Evolutionary conservation across 1,139 yeast genomes (phyloP), one percentile per base, ranked within the genome.

Genomic region (Candida sanyaensis): DNA sequence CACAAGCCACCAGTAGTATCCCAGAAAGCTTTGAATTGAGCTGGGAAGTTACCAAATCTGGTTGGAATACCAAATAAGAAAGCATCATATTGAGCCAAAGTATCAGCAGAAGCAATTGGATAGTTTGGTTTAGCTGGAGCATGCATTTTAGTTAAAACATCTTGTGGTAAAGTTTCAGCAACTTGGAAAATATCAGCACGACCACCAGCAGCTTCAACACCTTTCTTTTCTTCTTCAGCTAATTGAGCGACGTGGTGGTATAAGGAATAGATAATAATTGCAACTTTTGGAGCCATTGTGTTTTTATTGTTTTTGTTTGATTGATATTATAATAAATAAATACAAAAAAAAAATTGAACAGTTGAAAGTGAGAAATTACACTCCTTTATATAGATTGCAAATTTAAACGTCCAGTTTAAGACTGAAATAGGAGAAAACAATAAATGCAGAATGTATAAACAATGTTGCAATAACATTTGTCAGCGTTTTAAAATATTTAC

Each of bases 61-160:
- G 96, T 88, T 64, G 96, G 93, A 55, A 88, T 69, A 65, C 96
- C 96, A 54, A 88, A 86, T 56, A 88, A 57, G 73, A 86, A 83
- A 45, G 86, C 91, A 63, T 88, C 95, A 71, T 84, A 88, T 56
- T 77, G 68, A 31, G 69, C 66, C 58, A 88, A 75, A 34, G 82
- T 79, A n/a, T 77, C 84, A 21, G 70, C 63, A 12, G 88, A 72
- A 46, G 89, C 88, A 65, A 83, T 74, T 65, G 95, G 95, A 69
- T 78, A 83, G 56, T 80, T 78, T 55, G 88, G 80, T 64, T 79
- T 84, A 36, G 82, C 75, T 51, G 90, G 86, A 52, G 93, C 66
- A 58, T 82, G 81, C 76, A 89, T 65, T 58, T 67, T 60, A 32
- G 64, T 63, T 57, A 89, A 75, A 12, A 86, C 76, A 13, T 84